phyloP scores from a whole-genome alignment of 148 eudicot genomes.

The Fagopyrum tataricum region DNA sequence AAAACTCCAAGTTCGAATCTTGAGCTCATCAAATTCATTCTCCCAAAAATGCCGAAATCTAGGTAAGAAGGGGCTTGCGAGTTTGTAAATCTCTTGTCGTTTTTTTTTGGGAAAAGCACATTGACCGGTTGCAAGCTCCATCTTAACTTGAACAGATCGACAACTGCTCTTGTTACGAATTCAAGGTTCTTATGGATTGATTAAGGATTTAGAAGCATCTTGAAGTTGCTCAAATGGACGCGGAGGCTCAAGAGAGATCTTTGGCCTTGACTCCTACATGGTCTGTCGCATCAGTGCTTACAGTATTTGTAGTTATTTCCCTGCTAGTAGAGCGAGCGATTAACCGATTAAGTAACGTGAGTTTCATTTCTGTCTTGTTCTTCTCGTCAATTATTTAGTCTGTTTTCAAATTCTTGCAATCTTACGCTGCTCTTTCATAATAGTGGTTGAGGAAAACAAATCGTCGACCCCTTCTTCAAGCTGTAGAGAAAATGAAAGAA shows the following conservation, averaged over 20 bases:
- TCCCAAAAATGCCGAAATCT: neutral
- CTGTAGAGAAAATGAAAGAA: conserved; percentile 99
- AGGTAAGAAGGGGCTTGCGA: neutral
- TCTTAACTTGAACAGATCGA: neutral
- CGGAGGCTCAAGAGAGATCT: conserved; percentile 45
- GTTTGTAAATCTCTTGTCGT: neutral
- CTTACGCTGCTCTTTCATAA: neutral
- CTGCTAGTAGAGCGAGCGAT: conserved; percentile 89
- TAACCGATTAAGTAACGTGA: conserved; percentile 68
- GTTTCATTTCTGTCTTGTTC: conserved; percentile 17
- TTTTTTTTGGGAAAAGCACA: too few relatives aligned
- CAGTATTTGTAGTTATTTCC: conserved; percentile 83
- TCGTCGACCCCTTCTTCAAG: conserved; percentile 83
- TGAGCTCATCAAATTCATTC: too few relatives aligned
- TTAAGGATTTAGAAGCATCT: neutral
- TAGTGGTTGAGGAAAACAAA: conserved; percentile 90
- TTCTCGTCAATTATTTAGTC: neutral
- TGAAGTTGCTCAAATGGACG: conserved; percentile 32
- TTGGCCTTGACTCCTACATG: conserved; percentile 94
- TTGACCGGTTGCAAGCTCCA: neutral
- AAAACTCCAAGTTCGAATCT: neutral
- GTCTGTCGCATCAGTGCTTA: conserved; percentile 91
- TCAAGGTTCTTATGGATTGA: neutral
- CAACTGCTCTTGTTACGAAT: neutral
- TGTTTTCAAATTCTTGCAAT: neutral